These are phyloP conservation scores for Austroboletus eburneus DNA, from an alignment of 768 basidiomycete genomes.

Conservation along the genomic window DNA sequence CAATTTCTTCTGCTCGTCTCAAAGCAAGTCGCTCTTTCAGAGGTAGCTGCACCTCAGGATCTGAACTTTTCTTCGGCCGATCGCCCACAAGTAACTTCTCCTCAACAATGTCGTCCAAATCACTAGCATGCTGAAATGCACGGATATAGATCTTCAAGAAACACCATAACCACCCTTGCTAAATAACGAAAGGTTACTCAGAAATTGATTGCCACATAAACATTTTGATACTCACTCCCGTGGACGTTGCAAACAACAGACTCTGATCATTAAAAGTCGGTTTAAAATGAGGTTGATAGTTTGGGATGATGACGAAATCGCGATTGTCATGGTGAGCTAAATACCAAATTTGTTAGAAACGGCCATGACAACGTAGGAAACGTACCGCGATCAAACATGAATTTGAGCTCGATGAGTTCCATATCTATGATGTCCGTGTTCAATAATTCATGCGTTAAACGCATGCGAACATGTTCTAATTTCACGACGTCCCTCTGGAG, in stretches of 20 bases:
- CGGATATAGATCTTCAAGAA: constrained; percentile 78
- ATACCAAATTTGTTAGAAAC: constrained; percentile 7
- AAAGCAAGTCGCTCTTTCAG: constrained; percentile 56
- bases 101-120: constrained; percentile 75
- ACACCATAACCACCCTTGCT: constrained; percentile 70
- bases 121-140: constrained; percentile 72
- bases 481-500: constrained; percentile 79
- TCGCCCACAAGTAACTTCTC: constrained; percentile 80
- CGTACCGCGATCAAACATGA: constrained; percentile 73
- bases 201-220: neutral
- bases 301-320: constrained; percentile 73
- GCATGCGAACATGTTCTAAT: constrained; percentile 83
- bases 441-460: constrained; percentile 68
- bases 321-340: constrained; percentile 85
- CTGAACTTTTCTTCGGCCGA: constrained; percentile 60
- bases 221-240: constrained; percentile 48
- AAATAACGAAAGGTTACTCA: neutral
- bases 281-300: constrained; percentile 62
- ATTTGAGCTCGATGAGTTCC: constrained; percentile 81
- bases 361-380: constrained; percentile 6
- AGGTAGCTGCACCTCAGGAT: constrained; percentile 46
- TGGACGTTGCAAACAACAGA: constrained; percentile 54
- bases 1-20: constrained; percentile 46
- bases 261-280: constrained; percentile 64
- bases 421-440: constrained; percentile 71